phyloP scores from a whole-genome alignment of 2,329 filamentous ascomycete species.

The Alternaria sp. region DNA sequence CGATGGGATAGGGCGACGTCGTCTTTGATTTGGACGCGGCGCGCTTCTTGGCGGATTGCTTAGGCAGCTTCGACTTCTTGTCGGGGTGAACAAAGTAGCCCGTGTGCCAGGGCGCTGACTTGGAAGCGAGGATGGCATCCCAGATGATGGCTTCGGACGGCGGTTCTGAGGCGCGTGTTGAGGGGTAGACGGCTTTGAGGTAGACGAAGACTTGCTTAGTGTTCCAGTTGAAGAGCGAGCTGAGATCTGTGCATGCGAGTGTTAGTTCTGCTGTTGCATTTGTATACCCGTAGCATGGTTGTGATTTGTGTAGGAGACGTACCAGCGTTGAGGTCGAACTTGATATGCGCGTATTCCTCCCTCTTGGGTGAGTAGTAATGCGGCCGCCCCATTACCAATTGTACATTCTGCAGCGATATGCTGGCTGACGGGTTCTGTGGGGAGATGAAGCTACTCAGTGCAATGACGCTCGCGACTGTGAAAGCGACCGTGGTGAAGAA shows the following conservation, averaged over 20 bases:
- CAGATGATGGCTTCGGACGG: conserved; percentile 81
- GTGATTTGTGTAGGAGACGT: conserved; percentile 21
- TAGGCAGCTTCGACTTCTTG: conserved; percentile 60
- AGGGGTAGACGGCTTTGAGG: conserved; percentile 78
- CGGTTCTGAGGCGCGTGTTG: conserved; percentile 53
- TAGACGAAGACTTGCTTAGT: conserved; percentile 98
- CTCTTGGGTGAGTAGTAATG: conserved; percentile 93
- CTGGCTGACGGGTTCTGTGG: conserved; percentile 72
- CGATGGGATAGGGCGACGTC: conserved; percentile 58
- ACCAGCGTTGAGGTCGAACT: conserved; percentile 88
- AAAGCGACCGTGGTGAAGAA: conserved; percentile 97
- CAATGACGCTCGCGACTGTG: conserved; percentile 79
- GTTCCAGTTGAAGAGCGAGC: conserved; percentile 97
- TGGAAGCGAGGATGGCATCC: conserved; percentile 89
- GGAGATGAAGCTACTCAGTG: conserved; percentile 76
- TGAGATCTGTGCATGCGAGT: conserved; percentile 68
- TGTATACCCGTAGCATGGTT: not conserved
- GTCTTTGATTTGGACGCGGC: conserved; percentile 18
- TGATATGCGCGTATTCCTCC: conserved; percentile 94
- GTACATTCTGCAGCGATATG: conserved; percentile 76
- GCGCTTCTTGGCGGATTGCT: conserved; percentile 49
- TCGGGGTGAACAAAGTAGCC: conserved; percentile 64
- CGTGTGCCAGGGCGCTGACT: conserved; percentile 64
- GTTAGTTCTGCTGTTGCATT: conserved; percentile 1
- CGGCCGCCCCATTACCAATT: conserved; percentile 90